Evolutionary conservation across 306 rosid genomes (phyloP), one percentile per base, ranked within the genome.

Genomic region (Chamaecrista fasciculata): DNA sequence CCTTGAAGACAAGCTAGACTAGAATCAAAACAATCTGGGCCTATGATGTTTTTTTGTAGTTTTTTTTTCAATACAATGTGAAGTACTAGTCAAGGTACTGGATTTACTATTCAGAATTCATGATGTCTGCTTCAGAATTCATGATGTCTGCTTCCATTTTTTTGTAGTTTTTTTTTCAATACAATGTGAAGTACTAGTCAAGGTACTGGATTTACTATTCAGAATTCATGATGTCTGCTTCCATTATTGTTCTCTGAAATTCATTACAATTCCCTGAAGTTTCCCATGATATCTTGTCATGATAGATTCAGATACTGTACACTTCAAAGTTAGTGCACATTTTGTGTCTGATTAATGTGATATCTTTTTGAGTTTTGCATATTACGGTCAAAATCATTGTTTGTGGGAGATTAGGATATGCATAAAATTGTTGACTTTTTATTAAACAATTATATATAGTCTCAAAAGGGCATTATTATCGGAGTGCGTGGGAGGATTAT

Each of bases 301-400:
- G 19, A 42, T 11, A 6, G 28, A n/a, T 18, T 6, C 23, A 8
- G 6, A 7, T 66, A 9, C 42, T 2, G 3, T n/a, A 39, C 16
- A 39, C 16, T 24, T 61, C 51, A 7, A 4, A 49, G 36, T 44
- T 34, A 51, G 31, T 61, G 76, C 33, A 43, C 46, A 23, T 29
- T 34, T 66, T 50, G 12, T 44, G n/a, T 14, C 19, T 55, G 42
- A 14, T 34, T 47, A 29, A 50, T 21, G 50, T 68, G 72, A 62
- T 25, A 33, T n/a, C 46, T 1, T 29, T 28, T 56, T 31, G 44
- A 33, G 43, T 18, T 31, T 58, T 3, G 28, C 11, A 5, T 4
- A 48, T 48, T 18, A 19, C 5, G 63, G 75, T 16, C 34, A 73
- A 25, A 72, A 77, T 73, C 74, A 81, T 31, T 77, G 85, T 68